These are phyloP conservation scores for Lecanicillium sp. DNA, from an alignment of 2,329 filamentous ascomycete genomes.

Conservation along the genomic window DNA sequence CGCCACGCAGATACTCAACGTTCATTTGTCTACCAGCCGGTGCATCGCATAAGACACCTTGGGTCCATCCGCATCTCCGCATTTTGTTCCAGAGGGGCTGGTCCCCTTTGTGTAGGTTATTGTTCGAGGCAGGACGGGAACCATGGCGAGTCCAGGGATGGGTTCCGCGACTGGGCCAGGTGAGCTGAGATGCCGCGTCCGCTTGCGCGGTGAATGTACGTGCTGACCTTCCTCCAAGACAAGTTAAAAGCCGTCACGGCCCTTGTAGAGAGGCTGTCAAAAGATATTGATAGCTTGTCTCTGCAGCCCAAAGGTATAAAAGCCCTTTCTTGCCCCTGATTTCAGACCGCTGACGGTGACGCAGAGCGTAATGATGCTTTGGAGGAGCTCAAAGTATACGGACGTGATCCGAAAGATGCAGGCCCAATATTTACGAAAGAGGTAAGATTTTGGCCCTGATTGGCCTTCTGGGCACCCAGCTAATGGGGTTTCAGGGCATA, in stretches of 20 bases:
- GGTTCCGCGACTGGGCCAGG: slow-evolving; percentile 33
- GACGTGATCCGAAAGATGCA: slow-evolving; percentile 63
- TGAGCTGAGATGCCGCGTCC: slow-evolving; percentile 21
- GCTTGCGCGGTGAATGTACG: background rate
- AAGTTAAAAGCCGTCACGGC: slow-evolving; percentile 62
- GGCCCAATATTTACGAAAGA: slow-evolving; percentile 78
- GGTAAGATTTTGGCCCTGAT: too few relatives aligned
- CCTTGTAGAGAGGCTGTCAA: slow-evolving; percentile 53
- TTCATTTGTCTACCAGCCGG: too few relatives aligned
- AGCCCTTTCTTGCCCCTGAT: background rate
- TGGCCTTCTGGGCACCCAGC: too few relatives aligned
- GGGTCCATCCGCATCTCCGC: too few relatives aligned
- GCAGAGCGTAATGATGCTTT: slow-evolving; percentile 55
- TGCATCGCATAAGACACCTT: too few relatives aligned
- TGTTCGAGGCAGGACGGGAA: background rate
- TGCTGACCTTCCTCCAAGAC: slow-evolving; percentile 28
- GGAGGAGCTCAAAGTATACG: slow-evolving; percentile 58
- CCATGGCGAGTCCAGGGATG: slow-evolving; percentile 16
- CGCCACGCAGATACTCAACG: too few relatives aligned
- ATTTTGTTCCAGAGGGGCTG: too few relatives aligned
- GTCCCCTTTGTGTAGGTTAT: too few relatives aligned
- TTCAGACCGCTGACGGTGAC: slow-evolving; percentile 12
- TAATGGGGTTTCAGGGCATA: slow-evolving; percentile 53
- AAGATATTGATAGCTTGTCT: slow-evolving; percentile 52
- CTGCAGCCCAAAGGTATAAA: slow-evolving; percentile 53